Conservation (phyloP, 257 asterid species). For the Solanum medicagineum region DNA sequence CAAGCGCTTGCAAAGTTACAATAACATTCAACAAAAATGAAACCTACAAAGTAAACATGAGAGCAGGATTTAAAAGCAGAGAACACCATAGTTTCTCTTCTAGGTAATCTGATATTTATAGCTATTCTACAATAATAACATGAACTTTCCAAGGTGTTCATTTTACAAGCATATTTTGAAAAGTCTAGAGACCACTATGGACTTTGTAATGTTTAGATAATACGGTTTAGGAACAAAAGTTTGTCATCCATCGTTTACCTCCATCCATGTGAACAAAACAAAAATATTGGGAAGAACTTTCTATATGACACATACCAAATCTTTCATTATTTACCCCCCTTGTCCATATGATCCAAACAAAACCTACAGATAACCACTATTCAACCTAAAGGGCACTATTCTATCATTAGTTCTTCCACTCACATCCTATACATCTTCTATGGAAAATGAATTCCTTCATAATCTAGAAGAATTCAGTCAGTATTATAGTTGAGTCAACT, state of each 20-base stretch:
- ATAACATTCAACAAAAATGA: background rate
- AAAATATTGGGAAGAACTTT: background rate
- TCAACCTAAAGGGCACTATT: background rate
- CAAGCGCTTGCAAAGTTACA: background rate
- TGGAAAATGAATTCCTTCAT: background rate
- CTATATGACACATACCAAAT: background rate
- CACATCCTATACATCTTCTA: background rate
- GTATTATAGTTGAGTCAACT: background rate
- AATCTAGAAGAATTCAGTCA: background rate
- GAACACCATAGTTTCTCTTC: background rate
- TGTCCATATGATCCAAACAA: background rate
- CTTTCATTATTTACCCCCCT: background rate
- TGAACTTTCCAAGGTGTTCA: background rate
- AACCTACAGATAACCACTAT: background rate
- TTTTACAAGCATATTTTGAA: background rate
- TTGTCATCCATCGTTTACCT: background rate
- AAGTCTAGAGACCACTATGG: background rate
- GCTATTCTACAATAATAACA: background rate
- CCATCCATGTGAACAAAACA: background rate
- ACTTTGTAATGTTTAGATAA: background rate
- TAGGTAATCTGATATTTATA: background rate
- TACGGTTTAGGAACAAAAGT: background rate
- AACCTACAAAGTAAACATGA: background rate
- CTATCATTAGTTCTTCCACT: background rate
- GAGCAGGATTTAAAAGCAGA: background rate